A percentile compares a stretch with the other conserved stretches of the same genome.
Conservation (phyloP, 768 basidiomycete species). For the Trichaptum fuscoviolaceum region DNA sequence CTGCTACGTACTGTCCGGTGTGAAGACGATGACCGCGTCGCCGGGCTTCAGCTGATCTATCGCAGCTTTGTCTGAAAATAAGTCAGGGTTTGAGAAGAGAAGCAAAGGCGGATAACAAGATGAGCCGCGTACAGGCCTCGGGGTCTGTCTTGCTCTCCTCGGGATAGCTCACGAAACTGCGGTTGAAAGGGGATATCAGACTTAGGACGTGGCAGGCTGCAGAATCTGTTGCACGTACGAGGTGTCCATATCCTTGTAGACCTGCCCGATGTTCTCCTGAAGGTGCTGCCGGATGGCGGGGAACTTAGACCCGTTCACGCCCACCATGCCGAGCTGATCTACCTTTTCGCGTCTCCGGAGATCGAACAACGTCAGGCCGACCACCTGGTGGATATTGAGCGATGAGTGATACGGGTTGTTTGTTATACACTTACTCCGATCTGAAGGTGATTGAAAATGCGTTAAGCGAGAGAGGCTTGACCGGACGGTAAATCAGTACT, state of each 20-base stretch:
- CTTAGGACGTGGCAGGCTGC: neutral
- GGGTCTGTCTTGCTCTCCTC: constrained; percentile 62
- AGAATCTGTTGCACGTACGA: constrained; percentile 43
- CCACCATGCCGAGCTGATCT: constrained; percentile 78
- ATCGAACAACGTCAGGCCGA: constrained; percentile 87
- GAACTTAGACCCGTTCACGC: constrained; percentile 84
- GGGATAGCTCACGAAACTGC: constrained; percentile 76
- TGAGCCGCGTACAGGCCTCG: constrained; percentile 67
- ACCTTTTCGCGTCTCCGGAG: constrained; percentile 83
- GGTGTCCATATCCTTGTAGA: constrained; percentile 84
- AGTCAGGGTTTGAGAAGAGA: constrained; percentile 3
- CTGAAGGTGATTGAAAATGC: constrained; percentile 7
- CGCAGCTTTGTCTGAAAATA: constrained; percentile 66
- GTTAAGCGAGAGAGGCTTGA: neutral
- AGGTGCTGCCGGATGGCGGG: constrained; percentile 81
- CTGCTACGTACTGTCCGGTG: constrained; percentile 69
- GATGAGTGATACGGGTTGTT: neutral
- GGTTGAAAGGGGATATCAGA: constrained; percentile 4
- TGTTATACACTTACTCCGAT: constrained; percentile 15
- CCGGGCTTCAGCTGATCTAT: constrained; percentile 75
- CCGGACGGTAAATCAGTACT: constrained; percentile 13
- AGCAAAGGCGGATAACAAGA: constrained; percentile 15
- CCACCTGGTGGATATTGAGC: constrained; percentile 51
- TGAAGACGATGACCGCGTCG: constrained; percentile 90
- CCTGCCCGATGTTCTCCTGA: constrained; percentile 72